Evolutionary conservation across 768 basidiomycete species (phyloP), one percentile per base, ranked within the genome.

Genomic region (Boletus sp.): DNA sequence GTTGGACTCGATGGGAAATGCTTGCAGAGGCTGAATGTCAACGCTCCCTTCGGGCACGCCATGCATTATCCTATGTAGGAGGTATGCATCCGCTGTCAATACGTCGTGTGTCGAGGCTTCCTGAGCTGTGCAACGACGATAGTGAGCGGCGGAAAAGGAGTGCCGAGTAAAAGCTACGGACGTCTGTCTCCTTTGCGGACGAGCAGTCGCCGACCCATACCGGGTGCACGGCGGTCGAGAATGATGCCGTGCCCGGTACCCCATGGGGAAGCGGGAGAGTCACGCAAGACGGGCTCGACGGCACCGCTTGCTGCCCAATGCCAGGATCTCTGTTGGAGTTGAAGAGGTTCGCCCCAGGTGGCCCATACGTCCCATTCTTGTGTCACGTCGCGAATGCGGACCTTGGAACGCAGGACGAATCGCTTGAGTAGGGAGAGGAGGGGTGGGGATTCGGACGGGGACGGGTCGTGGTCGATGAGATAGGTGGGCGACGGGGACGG

Each of bases 1-100:
- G 70, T 95, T 93, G 7, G 91, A 93, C 58, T 99, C 96, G 77
- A 98, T 87, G 5, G 97, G 97, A 59, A 98, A 86, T 0, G 92
- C 83, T 9, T 86, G 82, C 65, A 84, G 78, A 14, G 92, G 85
- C 15, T 74, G 70, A 3, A 97, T 87, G 65, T 99, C 97, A 0
- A 67, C 65, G 11, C 73, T 74, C 0, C 95, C 94, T 75, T 99
- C 97, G 2, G 97, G 90, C 4, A 98, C 87, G 5, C 94, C 93
- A 41, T 82, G 82, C 17, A 83, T 51, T 55, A 94, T 85, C 32
- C 97, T 82, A 59, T 94, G 93, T 1, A 92, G 68, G 38, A 81
- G 75, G 67, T 94, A 97, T 30, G 80, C 82, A 33, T 84, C 80
- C 3, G 72, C 54, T 0, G 76, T 55, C 13, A 73, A 75, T 30